Base-by-base conservation (phyloP, 2,329 filamentous ascomycete species). In the Trichoderma lentiforme region DNA sequence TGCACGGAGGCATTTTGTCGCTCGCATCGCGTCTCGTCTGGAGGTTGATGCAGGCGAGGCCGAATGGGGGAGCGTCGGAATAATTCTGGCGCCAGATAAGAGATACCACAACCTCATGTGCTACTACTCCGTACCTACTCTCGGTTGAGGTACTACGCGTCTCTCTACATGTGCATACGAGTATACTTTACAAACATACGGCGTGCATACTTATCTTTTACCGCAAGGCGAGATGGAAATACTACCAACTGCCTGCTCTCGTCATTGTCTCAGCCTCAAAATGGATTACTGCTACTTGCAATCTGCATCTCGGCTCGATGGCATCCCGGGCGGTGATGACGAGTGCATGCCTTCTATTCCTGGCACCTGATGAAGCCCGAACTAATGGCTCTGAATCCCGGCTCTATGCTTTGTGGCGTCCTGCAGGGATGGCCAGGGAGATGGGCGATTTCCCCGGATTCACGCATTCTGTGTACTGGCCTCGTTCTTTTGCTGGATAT, bases 1-100 rank as follows among this genome's bases (percentile, higher is more conserved):
- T n/a, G 53, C 26, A 58, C 21, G 64, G 64, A 58, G 64, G 7
- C 62, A 32, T 30, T 32, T 32, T 34, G 26, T 64, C 62, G 62
- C 62, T 65, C 60, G 60, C 60, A 62, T 63, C 60, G 14, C 60
- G 34, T 65, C 43, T 32, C 32, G 21, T 39, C 24, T 67, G 28
- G 65, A 60, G 26, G 53, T 18, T 30, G n/a, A 68, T 68, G 65
- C 53, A 68, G 65, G 32, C 56, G 65, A 68, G 34, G 65, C 26
- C 56, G n/a, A 34, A 68, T 28, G 53, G 53, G 57, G 47, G 34
- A 63, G 70, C 65, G 18, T 62, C 70, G 70, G 71, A 70, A 53
- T 57, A 70, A 60, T 65, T 68, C 60, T 36, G 58, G 34, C 51
- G 34, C 66, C 67, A 60, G 61, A 71, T 63, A 70, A 63, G 68